phyloP scores from a whole-genome alignment of 192 early-diverging fungal species.

The Spinellus fusiger region DNA sequence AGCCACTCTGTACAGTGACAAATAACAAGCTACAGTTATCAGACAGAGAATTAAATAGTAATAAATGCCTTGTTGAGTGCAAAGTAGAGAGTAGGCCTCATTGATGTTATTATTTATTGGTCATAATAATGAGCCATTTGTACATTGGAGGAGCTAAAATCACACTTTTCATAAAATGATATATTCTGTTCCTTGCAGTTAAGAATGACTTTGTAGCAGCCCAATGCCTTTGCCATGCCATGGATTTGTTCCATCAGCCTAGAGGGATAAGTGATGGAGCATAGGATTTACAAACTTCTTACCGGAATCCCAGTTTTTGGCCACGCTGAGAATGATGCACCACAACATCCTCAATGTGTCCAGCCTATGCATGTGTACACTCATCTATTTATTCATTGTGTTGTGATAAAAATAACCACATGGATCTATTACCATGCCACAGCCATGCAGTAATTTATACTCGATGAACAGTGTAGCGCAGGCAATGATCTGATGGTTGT shows the following conservation, averaged over 20 bases:
- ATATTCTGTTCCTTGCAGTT: conserved; percentile 73
- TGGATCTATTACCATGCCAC: conserved; percentile 56
- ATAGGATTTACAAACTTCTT: neutral
- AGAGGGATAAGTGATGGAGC: neutral
- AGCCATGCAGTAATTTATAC: conserved; percentile 82
- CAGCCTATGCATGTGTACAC: conserved; percentile 41
- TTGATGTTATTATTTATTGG: no score
- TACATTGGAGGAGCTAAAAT: conserved; percentile 68
- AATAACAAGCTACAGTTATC: neutral
- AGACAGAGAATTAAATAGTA: neutral
- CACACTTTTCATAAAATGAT: conserved; percentile 90
- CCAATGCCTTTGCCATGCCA: conserved; percentile 61
- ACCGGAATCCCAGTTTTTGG: conserved; percentile 57
- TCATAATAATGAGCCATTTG: conserved; percentile 62
- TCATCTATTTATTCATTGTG: neutral
- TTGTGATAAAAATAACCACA: neutral
- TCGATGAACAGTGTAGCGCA: conserved; percentile 85
- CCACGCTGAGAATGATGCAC: conserved; percentile 71
- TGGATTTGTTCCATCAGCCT: conserved; percentile 84
- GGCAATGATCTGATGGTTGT: conserved; percentile 64
- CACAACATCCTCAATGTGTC: conserved; percentile 89
- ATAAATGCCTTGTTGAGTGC: neutral
- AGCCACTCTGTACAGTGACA: conserved; percentile 2
- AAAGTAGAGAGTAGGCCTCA: neutral
- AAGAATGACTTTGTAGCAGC: conserved; percentile 90